These are phyloP conservation scores for Echinochloa phyllopogon DNA, from an alignment of 176 grass and related monocot genomes.

Conservation along the genomic window DNA sequence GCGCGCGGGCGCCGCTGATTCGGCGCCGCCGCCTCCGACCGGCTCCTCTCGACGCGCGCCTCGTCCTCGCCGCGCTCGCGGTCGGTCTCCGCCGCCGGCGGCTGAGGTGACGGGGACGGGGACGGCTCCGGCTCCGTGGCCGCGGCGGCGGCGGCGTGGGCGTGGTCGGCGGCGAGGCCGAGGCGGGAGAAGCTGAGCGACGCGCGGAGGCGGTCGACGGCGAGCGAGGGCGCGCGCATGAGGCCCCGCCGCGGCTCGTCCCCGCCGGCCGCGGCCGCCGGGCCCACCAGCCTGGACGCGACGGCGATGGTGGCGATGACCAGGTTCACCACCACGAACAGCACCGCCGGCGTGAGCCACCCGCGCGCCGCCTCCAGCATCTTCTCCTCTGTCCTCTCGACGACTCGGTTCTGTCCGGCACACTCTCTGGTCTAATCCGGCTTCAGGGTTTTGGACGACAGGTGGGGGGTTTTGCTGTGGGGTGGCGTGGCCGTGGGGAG, in stretches of 20 bases:
- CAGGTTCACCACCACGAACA: conserved; percentile 19
- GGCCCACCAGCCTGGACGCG: background rate
- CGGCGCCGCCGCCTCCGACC: background rate
- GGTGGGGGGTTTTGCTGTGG: background rate
- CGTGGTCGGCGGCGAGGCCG: background rate
- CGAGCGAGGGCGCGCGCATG: background rate
- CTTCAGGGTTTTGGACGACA: background rate
- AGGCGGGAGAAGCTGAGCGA: conserved; percentile 27
- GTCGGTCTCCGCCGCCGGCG: background rate
- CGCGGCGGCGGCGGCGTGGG: background rate
- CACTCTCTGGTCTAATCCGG: background rate
- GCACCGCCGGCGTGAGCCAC: conserved; percentile 29
- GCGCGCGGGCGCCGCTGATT: background rate
- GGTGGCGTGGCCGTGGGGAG: no score
- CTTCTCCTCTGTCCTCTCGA: background rate
- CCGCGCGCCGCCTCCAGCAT: background rate
- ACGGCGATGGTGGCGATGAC: conserved; percentile 43
- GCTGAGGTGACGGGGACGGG: no score
- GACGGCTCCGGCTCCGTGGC: background rate
- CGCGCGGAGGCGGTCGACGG: conserved; percentile 9
- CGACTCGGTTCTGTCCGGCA: no score
- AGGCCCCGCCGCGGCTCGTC: background rate
- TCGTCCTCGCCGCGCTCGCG: background rate
- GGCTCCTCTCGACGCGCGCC: background rate
- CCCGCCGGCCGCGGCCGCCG: no score